A percentile compares a stretch with the other conserved stretches of the same genome.
Conservation (phyloP, 768 basidiomycete species). For the Kwoniella mangroviensis region DNA sequence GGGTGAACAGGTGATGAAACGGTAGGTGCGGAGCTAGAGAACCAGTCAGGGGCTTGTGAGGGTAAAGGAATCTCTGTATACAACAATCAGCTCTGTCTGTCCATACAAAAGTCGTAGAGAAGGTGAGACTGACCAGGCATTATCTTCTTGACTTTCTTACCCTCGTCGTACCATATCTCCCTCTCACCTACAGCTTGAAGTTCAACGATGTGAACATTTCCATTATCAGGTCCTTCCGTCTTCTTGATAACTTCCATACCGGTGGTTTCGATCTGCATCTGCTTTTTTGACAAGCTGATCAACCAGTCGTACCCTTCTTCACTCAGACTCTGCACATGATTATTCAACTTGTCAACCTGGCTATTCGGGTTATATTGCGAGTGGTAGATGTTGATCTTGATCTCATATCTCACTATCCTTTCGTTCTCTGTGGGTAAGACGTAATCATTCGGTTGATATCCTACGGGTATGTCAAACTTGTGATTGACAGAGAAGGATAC, state of each 20-base stretch:
- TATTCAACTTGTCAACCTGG: neutral
- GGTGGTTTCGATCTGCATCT: slow-evolving; percentile 5
- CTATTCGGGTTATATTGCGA: neutral
- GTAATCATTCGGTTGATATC: slow-evolving; percentile 20
- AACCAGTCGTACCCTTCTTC: neutral
- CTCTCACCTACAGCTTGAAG: slow-evolving; percentile 22
- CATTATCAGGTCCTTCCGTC: neutral
- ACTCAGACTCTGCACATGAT: neutral
- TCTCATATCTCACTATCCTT: slow-evolving; percentile 1
- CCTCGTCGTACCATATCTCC: slow-evolving; percentile 2
- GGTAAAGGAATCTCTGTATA: neutral
- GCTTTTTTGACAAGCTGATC: neutral
- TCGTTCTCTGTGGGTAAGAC: slow-evolving; percentile 8
- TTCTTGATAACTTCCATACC: slow-evolving; percentile 26
- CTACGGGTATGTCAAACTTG: neutral
- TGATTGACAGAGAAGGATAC: slow-evolving; percentile 5
- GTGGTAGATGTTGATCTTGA: slow-evolving; percentile 14
- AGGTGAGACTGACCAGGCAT: slow-evolving; percentile 18
- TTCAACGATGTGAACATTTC: neutral
- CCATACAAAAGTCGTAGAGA: no score
- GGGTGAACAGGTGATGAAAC: slow-evolving; percentile 12
- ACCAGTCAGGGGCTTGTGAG: slow-evolving; percentile 16
- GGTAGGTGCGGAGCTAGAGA: slow-evolving; percentile 13
- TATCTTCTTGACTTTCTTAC: neutral
- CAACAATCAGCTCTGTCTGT: neutral